Evolutionary conservation across 2,329 filamentous ascomycete genomes (phyloP).

Genomic region (Westerdykella sp.): DNA sequence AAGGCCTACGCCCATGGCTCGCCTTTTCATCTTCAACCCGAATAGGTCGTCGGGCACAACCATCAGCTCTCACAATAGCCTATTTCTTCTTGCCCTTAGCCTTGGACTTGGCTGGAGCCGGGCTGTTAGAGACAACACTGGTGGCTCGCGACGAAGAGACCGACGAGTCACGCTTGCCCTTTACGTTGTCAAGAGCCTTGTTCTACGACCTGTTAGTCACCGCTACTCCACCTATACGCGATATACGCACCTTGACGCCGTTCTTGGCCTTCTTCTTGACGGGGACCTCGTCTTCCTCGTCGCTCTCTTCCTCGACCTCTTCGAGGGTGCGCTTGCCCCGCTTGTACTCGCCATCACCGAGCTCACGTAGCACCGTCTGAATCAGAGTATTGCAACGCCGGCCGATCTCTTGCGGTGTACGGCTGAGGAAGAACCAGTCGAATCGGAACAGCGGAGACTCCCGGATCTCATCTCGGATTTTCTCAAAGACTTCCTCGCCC

Average conservation of each 20-base stretch:
- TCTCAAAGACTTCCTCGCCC: conserved; percentile 81
- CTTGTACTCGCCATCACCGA: conserved; percentile 49
- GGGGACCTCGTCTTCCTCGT: conserved; percentile 68
- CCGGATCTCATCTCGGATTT: conserved; percentile 93
- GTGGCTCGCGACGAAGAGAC: conserved; percentile 75
- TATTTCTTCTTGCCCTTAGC: conserved; percentile 49
- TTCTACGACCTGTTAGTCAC: conserved; percentile 54
- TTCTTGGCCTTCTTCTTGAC: conserved; percentile 93
- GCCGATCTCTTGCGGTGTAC: conserved; percentile 87
- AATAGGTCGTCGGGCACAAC: too few relatives aligned
- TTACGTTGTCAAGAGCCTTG: conserved; percentile 85
- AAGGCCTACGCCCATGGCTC: too few relatives aligned
- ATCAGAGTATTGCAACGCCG: conserved; percentile 89
- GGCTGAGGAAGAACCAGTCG: conserved; percentile 98
- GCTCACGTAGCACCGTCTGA: conserved; percentile 90
- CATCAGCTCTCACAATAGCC: conserved; percentile 4
- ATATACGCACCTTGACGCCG: conserved; percentile 64
- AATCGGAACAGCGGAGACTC: conserved; percentile 94
- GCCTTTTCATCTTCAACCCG: too few relatives aligned
- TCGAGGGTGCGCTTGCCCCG: conserved; percentile 69
- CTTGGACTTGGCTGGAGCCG: conserved; percentile 44
- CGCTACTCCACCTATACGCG: neutral
- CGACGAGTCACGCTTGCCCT: conserved; percentile 69
- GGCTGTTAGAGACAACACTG: conserved; percentile 74
- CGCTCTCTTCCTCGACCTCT: conserved; percentile 75